Evolutionary conservation across 345 rosid species (phyloP).

Genomic region (Gossypium stocksii): DNA sequence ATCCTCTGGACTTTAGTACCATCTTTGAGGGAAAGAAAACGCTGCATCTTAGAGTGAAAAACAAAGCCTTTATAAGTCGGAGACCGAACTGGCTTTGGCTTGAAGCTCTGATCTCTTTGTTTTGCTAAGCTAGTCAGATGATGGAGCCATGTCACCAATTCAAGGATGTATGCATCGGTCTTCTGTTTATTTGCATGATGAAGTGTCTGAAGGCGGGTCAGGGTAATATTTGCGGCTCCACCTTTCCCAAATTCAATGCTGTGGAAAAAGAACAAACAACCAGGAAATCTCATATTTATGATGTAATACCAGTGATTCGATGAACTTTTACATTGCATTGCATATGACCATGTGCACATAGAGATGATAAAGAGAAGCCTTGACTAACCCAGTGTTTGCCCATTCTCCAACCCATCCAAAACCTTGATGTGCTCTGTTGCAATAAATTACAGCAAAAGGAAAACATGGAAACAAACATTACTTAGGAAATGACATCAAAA

Average conservation of each 20-base stretch:
- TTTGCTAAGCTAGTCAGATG: slow-evolving; percentile 50
- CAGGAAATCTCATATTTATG: background rate
- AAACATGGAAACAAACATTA: slow-evolving; percentile 14
- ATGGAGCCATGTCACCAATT: slow-evolving; percentile 73
- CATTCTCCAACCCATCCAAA: slow-evolving; percentile 99
- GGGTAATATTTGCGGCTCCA: slow-evolving; percentile 23
- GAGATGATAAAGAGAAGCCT: slow-evolving; percentile 14
- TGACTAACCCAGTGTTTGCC: slow-evolving; percentile 77
- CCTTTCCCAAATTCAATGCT: slow-evolving; percentile 31
- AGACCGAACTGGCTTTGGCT: slow-evolving; percentile 31
- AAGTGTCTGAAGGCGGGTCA: slow-evolving; percentile 75
- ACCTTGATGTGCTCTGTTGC: slow-evolving; percentile 78
- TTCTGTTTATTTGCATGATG: slow-evolving; percentile 66
- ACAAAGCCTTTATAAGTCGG: slow-evolving; percentile 26
- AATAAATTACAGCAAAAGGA: slow-evolving; percentile 10
- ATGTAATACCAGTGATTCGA: background rate
- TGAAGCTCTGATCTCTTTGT: slow-evolving; percentile 39
- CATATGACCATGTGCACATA: background rate
- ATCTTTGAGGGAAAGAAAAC: slow-evolving; percentile 22
- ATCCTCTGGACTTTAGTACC: slow-evolving; percentile 23
- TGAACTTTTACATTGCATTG: background rate
- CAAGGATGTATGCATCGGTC: slow-evolving; percentile 66
- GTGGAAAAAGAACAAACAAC: slow-evolving; percentile 13
- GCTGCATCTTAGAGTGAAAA: slow-evolving; percentile 36
- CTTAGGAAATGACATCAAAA: background rate